A percentile compares a stretch with the other conserved stretches of the same genome.
These are phyloP conservation scores for Tothia fuscella DNA, from an alignment of 2,329 filamentous ascomycete species.

Conservation along the genomic window DNA sequence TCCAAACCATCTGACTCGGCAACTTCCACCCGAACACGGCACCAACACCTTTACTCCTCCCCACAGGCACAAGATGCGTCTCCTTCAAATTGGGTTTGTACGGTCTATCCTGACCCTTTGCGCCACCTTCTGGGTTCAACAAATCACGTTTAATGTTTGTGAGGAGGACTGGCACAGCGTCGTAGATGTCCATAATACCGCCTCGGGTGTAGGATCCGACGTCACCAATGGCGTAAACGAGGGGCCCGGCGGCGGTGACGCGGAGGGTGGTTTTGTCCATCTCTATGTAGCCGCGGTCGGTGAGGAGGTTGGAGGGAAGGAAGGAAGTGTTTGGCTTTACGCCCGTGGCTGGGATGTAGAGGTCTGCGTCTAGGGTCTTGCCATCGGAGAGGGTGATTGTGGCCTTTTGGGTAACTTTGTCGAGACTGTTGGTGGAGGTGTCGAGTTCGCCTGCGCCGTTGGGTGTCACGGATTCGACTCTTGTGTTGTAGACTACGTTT, in stretches of 20 bases:
- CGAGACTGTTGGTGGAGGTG: constrained; percentile 19
- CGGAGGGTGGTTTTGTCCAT: constrained; percentile 35
- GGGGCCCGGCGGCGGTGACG: constrained; percentile 30
- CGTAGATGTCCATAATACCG: constrained; percentile 29
- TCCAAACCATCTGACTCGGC: constrained; percentile 29
- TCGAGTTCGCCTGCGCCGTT: constrained; percentile 19
- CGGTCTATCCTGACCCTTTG: constrained; percentile 17
- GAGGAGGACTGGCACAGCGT: constrained; percentile 27
- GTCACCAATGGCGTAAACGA: constrained; percentile 39
- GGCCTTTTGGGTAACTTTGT: constrained; percentile 34
- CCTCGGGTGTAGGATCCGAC: constrained; percentile 32
- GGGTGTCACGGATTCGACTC: constrained; percentile 21
- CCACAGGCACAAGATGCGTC: constrained; percentile 24
- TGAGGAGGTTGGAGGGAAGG: constrained; percentile 36
- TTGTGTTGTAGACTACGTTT: constrained; percentile 29
- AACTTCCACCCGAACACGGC: constrained; percentile 25
- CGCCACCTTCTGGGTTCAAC: constrained; percentile 2
- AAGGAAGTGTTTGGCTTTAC: constrained; percentile 41
- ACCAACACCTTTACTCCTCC: constrained; percentile 26
- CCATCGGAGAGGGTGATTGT: constrained; percentile 28
- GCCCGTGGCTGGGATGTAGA: constrained; percentile 42
- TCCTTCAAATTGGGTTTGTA: constrained; percentile 23
- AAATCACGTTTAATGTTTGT: constrained; percentile 38
- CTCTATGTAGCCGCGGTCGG: constrained; percentile 35
- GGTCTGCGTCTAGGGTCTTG: constrained; percentile 33